Evolutionary conservation across 139 green algal species (phyloP), one percentile per base, ranked within the genome.

Genomic region (Chlamydomonas eustigma): DNA sequence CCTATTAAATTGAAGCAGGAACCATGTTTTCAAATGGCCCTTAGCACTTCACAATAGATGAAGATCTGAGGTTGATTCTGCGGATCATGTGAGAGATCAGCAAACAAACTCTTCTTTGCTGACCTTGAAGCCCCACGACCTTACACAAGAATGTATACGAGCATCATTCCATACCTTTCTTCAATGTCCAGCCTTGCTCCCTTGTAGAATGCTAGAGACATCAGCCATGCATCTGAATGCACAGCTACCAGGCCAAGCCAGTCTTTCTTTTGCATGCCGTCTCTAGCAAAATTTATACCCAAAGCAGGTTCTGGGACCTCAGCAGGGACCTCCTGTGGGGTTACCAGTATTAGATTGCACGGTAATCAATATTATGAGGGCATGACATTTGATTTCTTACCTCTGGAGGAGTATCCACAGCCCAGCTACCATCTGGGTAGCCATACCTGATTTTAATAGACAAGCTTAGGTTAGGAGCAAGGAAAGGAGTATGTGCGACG

Each of bases 211-310:
- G 93, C 88, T 1, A 98, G 85, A 2, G 85, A 84, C 64, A 96
- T 84, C 5, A 98, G 87, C 93, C 95, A 98, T 3, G 90, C 85
- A 76, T 98, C 95, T 39, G 81, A 91, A 86, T 98, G 94, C 31
- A 98, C 94, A 1, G 94, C 94, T 2, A 97, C 92, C 1, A 98
- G 82, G n/a, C 90, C 85, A 18, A 98, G 84, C 94, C 94, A 98
- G 74, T 98, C 94, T 39, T 74, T 37, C 35, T 5, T 30, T 70
- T 81, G 51, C 86, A 94, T 94, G 50, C 89, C 91, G 76, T 98
- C 90, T 28, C 76, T 51, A 34, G 71, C 39, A 69, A 82, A 73
- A 24, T 74, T 76, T 3, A 81, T 77, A 22, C 79, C 81, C 24
- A 87, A 50, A 0, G 78, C 75, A 5, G 95, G 95, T 84, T 98